Evolutionary conservation across 441 rosid species (phyloP).

Genomic region (Hypseocharis bilobata): DNA sequence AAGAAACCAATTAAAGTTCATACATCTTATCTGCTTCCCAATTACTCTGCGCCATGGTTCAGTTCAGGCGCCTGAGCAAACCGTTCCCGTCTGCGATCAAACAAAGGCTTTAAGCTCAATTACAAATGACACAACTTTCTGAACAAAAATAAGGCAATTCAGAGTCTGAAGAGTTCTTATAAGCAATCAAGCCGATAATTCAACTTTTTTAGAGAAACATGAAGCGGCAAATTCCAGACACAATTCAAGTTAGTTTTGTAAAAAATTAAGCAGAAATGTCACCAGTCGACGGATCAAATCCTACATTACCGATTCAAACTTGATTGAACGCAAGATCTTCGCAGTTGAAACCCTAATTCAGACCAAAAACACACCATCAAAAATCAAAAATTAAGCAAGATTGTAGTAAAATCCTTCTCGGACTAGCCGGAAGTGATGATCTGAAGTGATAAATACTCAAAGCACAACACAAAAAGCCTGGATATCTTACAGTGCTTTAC

Average conservation of each 20-base stretch:
- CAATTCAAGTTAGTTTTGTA: background rate
- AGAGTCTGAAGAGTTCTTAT: background rate
- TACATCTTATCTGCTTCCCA: constrained; percentile 75
- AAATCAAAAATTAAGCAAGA: constrained; percentile 1
- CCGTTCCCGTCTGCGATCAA: constrained; percentile 17
- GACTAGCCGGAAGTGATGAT: background rate
- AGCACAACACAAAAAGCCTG: background rate
- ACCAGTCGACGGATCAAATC: constrained; percentile 11
- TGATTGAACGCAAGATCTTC: constrained; percentile 11
- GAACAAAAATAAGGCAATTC: background rate
- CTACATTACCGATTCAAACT: background rate
- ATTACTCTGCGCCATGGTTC: constrained; percentile 49
- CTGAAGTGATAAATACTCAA: background rate
- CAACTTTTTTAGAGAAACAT: background rate
- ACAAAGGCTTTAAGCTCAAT: background rate
- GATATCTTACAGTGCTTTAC: background rate
- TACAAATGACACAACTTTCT: background rate
- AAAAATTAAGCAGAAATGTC: constrained; percentile 1
- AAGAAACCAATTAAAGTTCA: constrained; percentile 1
- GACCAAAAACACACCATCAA: background rate
- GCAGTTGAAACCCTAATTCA: background rate
- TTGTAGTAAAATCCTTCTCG: background rate
- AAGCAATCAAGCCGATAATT: background rate
- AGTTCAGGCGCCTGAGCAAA: constrained; percentile 1
- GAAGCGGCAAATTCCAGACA: background rate